Evolutionary conservation across 257 asterid genomes (phyloP), one percentile per base, ranked within the genome.

Genomic region (Solanum chilense): DNA sequence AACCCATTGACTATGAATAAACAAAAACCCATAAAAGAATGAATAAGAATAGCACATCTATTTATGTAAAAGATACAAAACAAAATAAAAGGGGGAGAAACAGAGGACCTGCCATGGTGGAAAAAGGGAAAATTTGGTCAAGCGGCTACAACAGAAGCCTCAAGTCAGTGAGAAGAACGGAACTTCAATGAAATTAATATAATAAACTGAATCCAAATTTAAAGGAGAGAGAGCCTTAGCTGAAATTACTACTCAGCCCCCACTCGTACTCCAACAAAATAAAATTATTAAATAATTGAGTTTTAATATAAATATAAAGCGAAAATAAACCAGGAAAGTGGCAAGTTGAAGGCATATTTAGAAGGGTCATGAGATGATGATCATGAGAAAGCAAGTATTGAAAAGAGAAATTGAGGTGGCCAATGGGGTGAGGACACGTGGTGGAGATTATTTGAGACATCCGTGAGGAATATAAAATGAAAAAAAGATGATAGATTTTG

Each of bases 61-160:
- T 29, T 70, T 12, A 86, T 27, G 68, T 29, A 49, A 80, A 80
- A 66, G 5, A 33, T 33, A 33, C 35, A 33, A 33, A 4, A 33
- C 3, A 5, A 3, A 33, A 49, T 47, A 80, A 66, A 10, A 33
- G 13, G 6, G 49, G 66, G n/a, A 7, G 29, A 60, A 41, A 66
- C 31, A 56, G 78, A 12, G 18, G 56, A 89, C 90, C 87, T 86
- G 86, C 3, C 90, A 89, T 86, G 87, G 49, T 86, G 74, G 68
- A 45, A 86, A 62, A 42, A 12, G 7, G 44, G 37, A 39, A 64
- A 10, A n/a, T 27, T 56, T 74, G 88, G 62, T 42, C 73, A 49
- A 77, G 42, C 58, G 70, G 70, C 29, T 64, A 70, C 73, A 77
- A 70, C 73, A 77, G 84, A 14, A 45, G 68, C 84, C 27, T 9